Evolutionary conservation across 2,329 filamentous ascomycete genomes (phyloP).

Genomic region (Penicillium digitatum): DNA sequence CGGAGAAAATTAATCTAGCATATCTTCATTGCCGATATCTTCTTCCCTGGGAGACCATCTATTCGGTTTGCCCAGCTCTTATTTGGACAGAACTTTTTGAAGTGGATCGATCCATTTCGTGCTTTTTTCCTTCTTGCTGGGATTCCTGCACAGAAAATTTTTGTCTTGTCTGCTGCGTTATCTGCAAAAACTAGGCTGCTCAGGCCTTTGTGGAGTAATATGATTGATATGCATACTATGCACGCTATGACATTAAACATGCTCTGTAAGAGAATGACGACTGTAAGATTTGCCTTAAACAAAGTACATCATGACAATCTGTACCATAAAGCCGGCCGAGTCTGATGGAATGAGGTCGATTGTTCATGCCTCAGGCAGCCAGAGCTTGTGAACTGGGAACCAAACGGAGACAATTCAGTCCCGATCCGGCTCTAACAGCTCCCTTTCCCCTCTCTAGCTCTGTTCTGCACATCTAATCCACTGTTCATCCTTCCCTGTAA

Average conservation of each 20-base stretch:
- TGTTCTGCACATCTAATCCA: background rate
- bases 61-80: background rate
- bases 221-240: constrained; percentile 17
- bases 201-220: constrained; percentile 15
- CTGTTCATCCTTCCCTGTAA: constrained; percentile 1
- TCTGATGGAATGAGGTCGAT: background rate
- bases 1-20: constrained; percentile 1
- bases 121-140: constrained; percentile 3
- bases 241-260: background rate
- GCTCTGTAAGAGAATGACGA: background rate
- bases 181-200: constrained; percentile 19
- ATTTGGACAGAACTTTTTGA: constrained; percentile 1
- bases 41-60: background rate
- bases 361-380: constrained; percentile 26
- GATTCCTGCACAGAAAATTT: constrained; percentile 7
- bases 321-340: background rate
- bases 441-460: constrained; percentile 10
- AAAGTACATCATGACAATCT: background rate
- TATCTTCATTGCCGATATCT: background rate
- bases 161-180: constrained; percentile 1
- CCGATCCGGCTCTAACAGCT: constrained; percentile 16
- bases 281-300: background rate
- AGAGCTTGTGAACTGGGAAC: background rate
- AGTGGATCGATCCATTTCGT: constrained; percentile 7
- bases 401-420: constrained; percentile 11